These are phyloP conservation scores for Celoporthe dispersa DNA, from an alignment of 2,329 filamentous ascomycete species.

Conservation along the genomic window DNA sequence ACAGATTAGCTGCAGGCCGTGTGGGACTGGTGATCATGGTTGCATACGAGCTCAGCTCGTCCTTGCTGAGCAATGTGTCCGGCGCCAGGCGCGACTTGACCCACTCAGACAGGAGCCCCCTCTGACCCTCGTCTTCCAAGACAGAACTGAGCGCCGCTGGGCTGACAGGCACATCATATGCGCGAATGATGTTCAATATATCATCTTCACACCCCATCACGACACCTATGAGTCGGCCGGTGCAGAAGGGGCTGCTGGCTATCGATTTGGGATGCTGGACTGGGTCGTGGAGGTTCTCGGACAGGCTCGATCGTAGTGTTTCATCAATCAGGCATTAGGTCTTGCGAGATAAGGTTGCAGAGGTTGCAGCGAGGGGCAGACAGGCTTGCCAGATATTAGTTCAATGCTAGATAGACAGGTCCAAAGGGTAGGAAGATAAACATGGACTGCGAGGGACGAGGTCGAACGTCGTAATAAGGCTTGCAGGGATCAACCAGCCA, in stretches of 20 bases:
- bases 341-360: background rate
- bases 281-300: background rate
- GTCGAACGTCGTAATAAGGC: background rate
- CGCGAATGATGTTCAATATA: constrained; percentile 34
- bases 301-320: background rate
- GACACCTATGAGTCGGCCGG: background rate
- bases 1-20: background rate
- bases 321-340: background rate
- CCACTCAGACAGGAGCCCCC: constrained; percentile 51
- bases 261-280: background rate
- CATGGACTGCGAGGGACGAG: background rate
- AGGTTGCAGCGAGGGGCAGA: background rate
- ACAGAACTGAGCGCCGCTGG: constrained; percentile 42
- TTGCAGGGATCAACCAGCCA: background rate
- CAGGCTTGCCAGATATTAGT: background rate
- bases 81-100: constrained; percentile 50
- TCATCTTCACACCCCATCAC: background rate
- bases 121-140: constrained; percentile 42
- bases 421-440: background rate
- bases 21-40: background rate
- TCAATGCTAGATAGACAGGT: background rate
- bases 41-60: constrained; percentile 58
- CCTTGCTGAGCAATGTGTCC: constrained; percentile 57
- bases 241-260: background rate
- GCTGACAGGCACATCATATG: constrained; percentile 41